Conservation (phyloP, 208 protist genomes). For the Naegleria fowleri region DNA sequence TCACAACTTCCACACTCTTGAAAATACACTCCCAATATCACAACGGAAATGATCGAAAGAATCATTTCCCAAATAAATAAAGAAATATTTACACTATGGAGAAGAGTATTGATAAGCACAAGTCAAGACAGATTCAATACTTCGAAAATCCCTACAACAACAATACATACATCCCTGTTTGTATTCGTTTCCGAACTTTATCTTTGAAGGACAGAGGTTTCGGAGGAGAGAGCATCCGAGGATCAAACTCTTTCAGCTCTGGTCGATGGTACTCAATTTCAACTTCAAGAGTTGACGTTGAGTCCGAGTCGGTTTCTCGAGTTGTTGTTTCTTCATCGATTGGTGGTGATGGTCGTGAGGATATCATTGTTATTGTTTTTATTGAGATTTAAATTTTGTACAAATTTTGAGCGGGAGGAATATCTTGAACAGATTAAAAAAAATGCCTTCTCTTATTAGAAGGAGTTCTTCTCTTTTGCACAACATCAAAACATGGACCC, state of each 20-base stretch:
- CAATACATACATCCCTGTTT: not conserved
- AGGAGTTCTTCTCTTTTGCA: too few species aligned
- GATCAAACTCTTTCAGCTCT: not conserved
- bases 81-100: not conserved
- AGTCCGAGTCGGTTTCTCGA: not conserved
- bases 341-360: not conserved
- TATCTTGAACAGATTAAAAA: not conserved
- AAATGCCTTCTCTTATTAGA: not conserved
- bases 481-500: too few species aligned
- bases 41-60: not conserved
- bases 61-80: not conserved
- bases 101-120: too few species aligned
- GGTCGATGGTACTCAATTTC: not conserved
- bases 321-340: not conserved
- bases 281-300: not conserved
- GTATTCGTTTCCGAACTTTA: not conserved
- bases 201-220: not conserved
- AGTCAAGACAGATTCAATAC: too few species aligned
- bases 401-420: not conserved
- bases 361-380: not conserved
- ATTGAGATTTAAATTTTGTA: not conserved
- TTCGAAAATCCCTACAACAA: too few species aligned
- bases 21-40: not conserved
- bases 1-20: not conserved
- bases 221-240: not conserved